A percentile compares a stretch with the other conserved stretches of the same genome.
Conservation (phyloP, 2,329 filamentous ascomycete genomes). For the Pseudocercospora fijiensis region DNA sequence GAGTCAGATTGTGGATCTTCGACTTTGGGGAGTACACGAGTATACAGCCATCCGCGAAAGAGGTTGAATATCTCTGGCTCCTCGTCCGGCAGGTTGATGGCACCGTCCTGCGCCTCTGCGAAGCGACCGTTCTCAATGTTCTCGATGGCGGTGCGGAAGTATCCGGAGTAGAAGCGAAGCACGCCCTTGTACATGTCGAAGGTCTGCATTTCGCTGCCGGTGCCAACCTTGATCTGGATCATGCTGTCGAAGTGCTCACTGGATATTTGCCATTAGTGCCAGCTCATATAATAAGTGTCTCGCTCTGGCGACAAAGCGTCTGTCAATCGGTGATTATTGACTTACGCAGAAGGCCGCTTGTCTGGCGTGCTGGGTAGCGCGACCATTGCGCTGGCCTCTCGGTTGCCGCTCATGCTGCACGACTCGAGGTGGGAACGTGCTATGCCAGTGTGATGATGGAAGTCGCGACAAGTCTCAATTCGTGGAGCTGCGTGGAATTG, state of each 20-base stretch:
- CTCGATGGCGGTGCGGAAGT: conserved; percentile 25
- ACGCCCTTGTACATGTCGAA: conserved; percentile 26
- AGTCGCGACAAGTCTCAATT: background rate
- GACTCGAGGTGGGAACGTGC: background rate
- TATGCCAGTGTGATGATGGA: background rate
- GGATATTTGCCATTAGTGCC: no score
- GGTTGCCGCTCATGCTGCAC: background rate
- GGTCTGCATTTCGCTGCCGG: background rate
- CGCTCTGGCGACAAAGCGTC: no score
- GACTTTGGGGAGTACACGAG: background rate
- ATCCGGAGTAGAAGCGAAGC: conserved; percentile 26
- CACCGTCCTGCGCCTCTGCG: conserved; percentile 10
- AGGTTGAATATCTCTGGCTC: conserved; percentile 15
- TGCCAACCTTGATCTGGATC: conserved; percentile 18
- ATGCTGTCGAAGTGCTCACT: background rate
- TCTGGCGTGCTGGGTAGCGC: background rate
- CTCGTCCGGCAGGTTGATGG: conserved; percentile 19
- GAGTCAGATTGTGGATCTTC: background rate
- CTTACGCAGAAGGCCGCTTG: background rate
- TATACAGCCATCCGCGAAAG: conserved; percentile 27
- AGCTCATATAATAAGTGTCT: no score
- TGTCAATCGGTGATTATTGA: no score
- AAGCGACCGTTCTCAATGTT: conserved; percentile 19
- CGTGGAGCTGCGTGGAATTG: background rate
- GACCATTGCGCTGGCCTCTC: background rate